Base-by-base conservation (phyloP, 495 filamentous ascomycete genomes). In the Monascus purpureus region DNA sequence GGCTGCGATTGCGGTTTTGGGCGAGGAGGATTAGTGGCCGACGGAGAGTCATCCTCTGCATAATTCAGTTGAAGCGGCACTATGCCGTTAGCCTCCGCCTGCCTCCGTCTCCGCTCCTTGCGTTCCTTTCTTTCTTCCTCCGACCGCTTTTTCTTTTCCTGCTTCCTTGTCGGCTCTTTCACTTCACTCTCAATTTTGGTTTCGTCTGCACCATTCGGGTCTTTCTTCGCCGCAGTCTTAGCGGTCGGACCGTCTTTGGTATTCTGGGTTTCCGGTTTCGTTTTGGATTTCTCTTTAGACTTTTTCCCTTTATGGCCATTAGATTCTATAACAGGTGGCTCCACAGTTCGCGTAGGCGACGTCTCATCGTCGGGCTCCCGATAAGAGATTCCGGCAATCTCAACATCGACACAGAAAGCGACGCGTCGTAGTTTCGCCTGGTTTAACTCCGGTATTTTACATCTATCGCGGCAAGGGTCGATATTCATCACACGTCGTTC, bases 371-470 rank as follows among this genome's bases (percentile, higher is more conserved):
- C 55, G 11, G 51, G 51, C 25, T 63, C 59, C 9, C 50, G 49
- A 35, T 51, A 51, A 12, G 75, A 70, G 19, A 70, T 49, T 0
- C 73, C 73, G n/a, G 90, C 87, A 45, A 97, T 90, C 57, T 97
- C 90, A 8, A 97, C 90, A 51, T 97, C 90, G 3, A 97, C 90
- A 41, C 81, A 93, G 44, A 97, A 97, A 1, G 86, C 81, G 1
- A 97, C 90, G 20, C 82, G 68, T 13, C 85, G 69, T 19, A 97
- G 55, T 39, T 90, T 93, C 12, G 69, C 70, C 38, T 79, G 75
- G 37, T 88, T 74, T 13, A 97, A 55, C 39, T 90, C 85, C 17
- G 72, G 63, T 16, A 96, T 72, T 11, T 70, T 67, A 47, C 84
- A 90, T 25, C 90, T 59, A 45, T 92, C 77, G 18, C 90, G 68